Percentiles rank a stretch among this genome's conserved stretches.
Evolutionary conservation across 768 basidiomycete species (phyloP).

Genomic region (Mycena albidolilacea): DNA sequence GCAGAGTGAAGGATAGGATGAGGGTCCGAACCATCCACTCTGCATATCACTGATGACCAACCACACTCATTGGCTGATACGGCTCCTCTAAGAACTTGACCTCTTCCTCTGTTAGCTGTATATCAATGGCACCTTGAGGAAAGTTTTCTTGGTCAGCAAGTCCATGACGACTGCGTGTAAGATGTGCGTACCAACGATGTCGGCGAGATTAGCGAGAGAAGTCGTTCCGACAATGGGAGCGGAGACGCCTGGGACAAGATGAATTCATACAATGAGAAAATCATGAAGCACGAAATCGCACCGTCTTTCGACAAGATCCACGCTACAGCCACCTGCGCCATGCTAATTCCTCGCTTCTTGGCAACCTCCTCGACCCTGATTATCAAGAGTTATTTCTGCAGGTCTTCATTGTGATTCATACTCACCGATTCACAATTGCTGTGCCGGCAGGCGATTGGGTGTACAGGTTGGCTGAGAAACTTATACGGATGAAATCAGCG

Average conservation of each 20-base stretch:
- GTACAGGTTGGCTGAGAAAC: not conserved
- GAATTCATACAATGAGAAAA: not conserved
- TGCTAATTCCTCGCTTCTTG: slow-evolving; percentile 57
- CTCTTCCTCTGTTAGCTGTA: not conserved
- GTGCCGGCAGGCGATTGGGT: not conserved
- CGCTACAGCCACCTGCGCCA: slow-evolving; percentile 64
- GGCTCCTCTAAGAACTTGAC: not conserved
- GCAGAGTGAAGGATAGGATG: too few relatives aligned
- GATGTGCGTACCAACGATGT: not conserved
- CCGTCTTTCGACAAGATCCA: slow-evolving; percentile 59
- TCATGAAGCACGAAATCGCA: not conserved
- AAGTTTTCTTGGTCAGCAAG: not conserved
- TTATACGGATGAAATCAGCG: too few relatives aligned
- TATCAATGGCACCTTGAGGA: not conserved
- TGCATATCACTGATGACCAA: not conserved
- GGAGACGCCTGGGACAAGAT: not conserved
- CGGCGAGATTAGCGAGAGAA: not conserved
- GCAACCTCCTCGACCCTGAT: slow-evolving; percentile 62
- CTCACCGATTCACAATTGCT: not conserved
- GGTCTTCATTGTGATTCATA: too few relatives aligned
- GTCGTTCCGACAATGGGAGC: not conserved
- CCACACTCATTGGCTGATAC: not conserved
- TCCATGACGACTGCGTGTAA: too few relatives aligned
- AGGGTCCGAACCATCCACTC: too few relatives aligned
- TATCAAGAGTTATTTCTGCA: too few relatives aligned